Evolutionary conservation across 2,329 filamentous ascomycete species (phyloP), one percentile per base, ranked within the genome.

Genomic region (Hypoxylon sp.): DNA sequence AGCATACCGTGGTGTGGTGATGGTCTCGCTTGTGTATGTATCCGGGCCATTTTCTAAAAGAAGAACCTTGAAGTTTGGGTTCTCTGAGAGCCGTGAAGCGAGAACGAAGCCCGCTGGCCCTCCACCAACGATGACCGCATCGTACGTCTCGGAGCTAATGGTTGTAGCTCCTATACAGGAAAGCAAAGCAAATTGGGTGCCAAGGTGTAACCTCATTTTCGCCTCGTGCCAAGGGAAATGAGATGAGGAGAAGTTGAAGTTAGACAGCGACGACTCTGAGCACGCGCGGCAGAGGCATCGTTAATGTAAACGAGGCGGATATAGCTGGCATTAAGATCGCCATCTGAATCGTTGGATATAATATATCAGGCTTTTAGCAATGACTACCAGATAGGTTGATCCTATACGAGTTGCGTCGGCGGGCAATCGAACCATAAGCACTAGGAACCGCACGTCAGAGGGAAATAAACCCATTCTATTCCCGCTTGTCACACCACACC

Each of bases 1-100:
- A 4, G 62, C 61, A n/a, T 56, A 64, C 10, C 58, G 47, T 15
- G 65, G 65, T 0, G 62, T 70, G 3, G 56, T 68, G 32, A 69
- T 46, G 2, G 35, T 58, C 35, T 59, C 53, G 19, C 64, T 54
- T 24, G 48, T 54, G 11, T 58, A 63, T 7, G 65, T 62, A 44
- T 72, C 67, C 6, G 64, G 67, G 2, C 69, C 69, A 50, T 58
- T 64, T 48, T 72, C 69, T 52, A 72, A 35, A 17, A 72, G 67
- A 13, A 69, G 29, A 10, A 72, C 64, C 15, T 51, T 65, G 54
- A 67, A 58, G 17, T 65, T 27, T 17, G 66, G 64, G n/a, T 69
- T 66, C 15, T 67, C 63, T 6, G 67, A 69, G 21, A 72, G 67
- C 31, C 55, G 56, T 10, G 60, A 66, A 8, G 68, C 69, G 6